phyloP scores from a whole-genome alignment of 768 basidiomycete species.

The Multifurca ochricompacta region DNA sequence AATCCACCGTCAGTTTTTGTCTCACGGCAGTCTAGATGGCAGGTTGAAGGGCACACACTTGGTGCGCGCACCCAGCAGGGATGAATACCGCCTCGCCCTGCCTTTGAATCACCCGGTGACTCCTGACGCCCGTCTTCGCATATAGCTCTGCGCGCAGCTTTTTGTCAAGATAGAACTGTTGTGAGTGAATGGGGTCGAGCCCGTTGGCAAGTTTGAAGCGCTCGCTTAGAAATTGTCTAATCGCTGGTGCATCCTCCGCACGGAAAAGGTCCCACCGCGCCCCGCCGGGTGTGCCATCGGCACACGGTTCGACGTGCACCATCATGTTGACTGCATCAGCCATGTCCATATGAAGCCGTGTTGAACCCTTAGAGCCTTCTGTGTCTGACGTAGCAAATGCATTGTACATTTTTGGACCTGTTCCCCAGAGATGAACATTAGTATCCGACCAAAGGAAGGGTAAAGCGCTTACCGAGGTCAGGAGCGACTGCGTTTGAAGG shows the following conservation, averaged over 20 bases:
- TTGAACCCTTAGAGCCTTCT: slow-evolving; percentile 72
- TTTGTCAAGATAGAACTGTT: slow-evolving; percentile 77
- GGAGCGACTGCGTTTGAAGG: slow-evolving; percentile 71
- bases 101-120: slow-evolving; percentile 80
- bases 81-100: slow-evolving; percentile 94
- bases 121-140: slow-evolving; percentile 59
- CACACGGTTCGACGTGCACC: slow-evolving; percentile 52
- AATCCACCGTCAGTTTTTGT: background rate
- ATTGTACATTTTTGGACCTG: slow-evolving; percentile 94
- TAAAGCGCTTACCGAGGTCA: slow-evolving; percentile 56
- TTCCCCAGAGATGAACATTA: background rate
- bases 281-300: slow-evolving; percentile 57
- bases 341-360: slow-evolving; percentile 90
- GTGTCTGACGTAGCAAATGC: slow-evolving; percentile 67
- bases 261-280: slow-evolving; percentile 91
- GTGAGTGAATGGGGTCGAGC: slow-evolving; percentile 86
- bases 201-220: slow-evolving; percentile 58
- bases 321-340: slow-evolving; percentile 91
- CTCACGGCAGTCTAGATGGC: background rate
- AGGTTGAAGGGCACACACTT: slow-evolving; percentile 40
- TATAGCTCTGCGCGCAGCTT: slow-evolving; percentile 57
- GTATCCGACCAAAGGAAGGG: background rate
- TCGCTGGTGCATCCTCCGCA: slow-evolving; percentile 65
- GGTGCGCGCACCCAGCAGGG: slow-evolving; percentile 88
- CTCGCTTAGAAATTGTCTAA: slow-evolving; percentile 65